Evolutionary conservation across 2,329 filamentous ascomycete genomes (phyloP), one percentile per base, ranked within the genome.

Genomic region (Colletotrichum sp.): DNA sequence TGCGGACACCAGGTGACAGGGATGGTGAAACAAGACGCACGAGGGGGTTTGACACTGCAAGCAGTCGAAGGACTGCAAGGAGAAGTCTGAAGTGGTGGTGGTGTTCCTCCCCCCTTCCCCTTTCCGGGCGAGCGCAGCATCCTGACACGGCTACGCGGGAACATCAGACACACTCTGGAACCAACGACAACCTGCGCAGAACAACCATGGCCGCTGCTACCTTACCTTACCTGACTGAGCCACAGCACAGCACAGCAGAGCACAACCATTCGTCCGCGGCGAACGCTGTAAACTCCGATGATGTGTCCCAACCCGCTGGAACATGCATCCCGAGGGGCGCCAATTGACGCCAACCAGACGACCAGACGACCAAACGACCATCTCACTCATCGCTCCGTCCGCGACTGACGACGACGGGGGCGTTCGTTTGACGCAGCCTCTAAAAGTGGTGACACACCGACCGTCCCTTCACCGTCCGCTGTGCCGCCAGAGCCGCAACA

Each of bases 151-250:
- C 59, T 72, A 34, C 63, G 55, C 44, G n/a, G 63, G 60, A 70
- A 70, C 67, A 75, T 78, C 77, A 78, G 76, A 77, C 77, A 78
- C 44, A 48, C 44, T 74, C 68, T 76, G 77, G 72, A 76, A 78
- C 75, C 77, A 65, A 65, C 75, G 36, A 65, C 63, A 44, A 52
- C n/a, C 32, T 26, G 18, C 16, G 57, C n/a, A 55, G 30, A 36
- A 52, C 44, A 52, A 59, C 26, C 55, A 59, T 59, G 55, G 22
- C 55, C 55, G 34, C 71, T 64, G 22, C 44, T 22, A 52, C 44
- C n/a, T 52, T 8, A 3, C n/a, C 44, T 22, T 52, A 52, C 44
- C 44, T 48, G 10, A 44, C 39, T n/a, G 36, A 48, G 39, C 39
- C 39, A 48, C 39, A 48, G 34, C 24, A 59, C 65, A 68, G 34